A percentile compares a stretch with the other conserved stretches of the same genome.
Conservation (phyloP, 2,329 filamentous ascomycete species). For the Aspergillus tamarii region DNA sequence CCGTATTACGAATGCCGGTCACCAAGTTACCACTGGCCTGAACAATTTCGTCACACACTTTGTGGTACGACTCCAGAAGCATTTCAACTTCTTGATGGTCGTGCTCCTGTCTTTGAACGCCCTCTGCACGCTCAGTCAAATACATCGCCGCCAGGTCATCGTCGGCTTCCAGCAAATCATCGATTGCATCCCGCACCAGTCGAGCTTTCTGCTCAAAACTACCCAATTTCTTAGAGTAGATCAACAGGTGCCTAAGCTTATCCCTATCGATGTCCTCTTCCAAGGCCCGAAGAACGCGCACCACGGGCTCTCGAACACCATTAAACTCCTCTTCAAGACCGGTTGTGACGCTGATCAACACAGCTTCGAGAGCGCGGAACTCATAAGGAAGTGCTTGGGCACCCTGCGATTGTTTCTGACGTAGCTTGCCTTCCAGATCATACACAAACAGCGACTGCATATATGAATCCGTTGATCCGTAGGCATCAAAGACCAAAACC, state of each 20-base stretch:
- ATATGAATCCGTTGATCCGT: conserved; percentile 91
- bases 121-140: conserved; percentile 80
- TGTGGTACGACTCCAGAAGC: conserved; percentile 95
- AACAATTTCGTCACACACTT: conserved; percentile 96
- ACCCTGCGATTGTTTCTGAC: conserved; percentile 68
- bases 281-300: conserved; percentile 82
- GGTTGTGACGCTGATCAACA: conserved; percentile 88
- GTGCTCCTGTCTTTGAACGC: conserved; percentile 72
- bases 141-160: conserved; percentile 97
- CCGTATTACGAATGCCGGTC: conserved; percentile 93
- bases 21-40: conserved; percentile 93
- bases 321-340: conserved; percentile 95
- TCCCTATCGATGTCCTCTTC: conserved; percentile 97
- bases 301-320: conserved; percentile 87
- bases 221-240: conserved; percentile 92
- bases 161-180: conserved; percentile 92
- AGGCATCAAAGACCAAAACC: conserved; percentile 93
- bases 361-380: conserved; percentile 92
- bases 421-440: conserved; percentile 88
- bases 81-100: conserved; percentile 97
- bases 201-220: conserved; percentile 98
- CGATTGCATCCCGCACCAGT: conserved; percentile 89
- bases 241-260: conserved; percentile 85
- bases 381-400: conserved; percentile 79
- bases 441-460: conserved; percentile 98